These are phyloP conservation scores for Heteromeles arbutifolia DNA, from an alignment of 306 rosid genomes.

Conservation along the genomic window DNA sequence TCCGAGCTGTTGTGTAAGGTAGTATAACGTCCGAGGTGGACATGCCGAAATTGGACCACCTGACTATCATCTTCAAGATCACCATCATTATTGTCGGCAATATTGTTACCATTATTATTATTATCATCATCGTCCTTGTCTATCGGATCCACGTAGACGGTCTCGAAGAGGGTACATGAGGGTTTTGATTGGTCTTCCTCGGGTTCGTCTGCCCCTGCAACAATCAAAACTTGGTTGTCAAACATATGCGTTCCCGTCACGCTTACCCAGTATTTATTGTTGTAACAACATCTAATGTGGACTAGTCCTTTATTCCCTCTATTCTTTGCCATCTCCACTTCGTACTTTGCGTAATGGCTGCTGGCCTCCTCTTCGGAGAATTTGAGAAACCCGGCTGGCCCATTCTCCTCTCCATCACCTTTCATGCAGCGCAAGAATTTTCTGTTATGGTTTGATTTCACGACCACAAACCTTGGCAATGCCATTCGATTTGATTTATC, in stretches of 20 bases:
- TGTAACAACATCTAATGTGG: not conserved
- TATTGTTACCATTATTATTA: not conserved
- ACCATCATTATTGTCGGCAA: not conserved
- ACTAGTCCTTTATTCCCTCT: not conserved
- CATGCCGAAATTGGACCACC: not conserved
- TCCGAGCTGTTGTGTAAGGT: not conserved
- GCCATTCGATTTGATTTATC: not conserved
- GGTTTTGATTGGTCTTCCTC: not conserved
- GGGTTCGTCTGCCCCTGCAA: not conserved
- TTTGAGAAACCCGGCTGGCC: not conserved
- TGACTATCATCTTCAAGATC: not conserved
- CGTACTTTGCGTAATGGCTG: constrained; percentile 1
- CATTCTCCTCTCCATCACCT: not conserved
- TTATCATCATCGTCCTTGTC: not conserved
- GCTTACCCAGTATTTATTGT: constrained; percentile 7
- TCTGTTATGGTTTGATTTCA: not conserved
- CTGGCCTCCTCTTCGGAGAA: not conserved
- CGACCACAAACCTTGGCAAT: not conserved
- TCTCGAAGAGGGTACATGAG: constrained; percentile 1
- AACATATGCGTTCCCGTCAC: not conserved
- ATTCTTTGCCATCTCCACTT: not conserved
- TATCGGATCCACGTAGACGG: not conserved
- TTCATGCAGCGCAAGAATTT: not conserved
- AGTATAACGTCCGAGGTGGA: not conserved
- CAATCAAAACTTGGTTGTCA: not conserved